These are phyloP conservation scores for Tylopilus cervinicoccineus DNA, from an alignment of 768 basidiomycete genomes.

Conservation along the genomic window DNA sequence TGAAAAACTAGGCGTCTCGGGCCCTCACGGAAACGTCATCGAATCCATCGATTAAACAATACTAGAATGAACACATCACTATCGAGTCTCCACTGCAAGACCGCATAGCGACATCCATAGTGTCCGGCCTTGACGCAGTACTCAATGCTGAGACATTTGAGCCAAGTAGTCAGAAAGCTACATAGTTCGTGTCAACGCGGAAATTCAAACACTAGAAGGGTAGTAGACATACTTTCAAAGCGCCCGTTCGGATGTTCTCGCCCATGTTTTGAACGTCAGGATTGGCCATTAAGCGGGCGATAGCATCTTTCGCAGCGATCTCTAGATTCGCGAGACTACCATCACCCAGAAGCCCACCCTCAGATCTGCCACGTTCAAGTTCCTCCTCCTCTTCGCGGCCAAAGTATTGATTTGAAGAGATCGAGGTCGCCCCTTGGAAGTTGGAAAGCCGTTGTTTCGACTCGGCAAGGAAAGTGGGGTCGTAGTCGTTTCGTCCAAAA, in stretches of 20 bases:
- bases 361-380: slow-evolving; percentile 39
- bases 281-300: slow-evolving; percentile 71
- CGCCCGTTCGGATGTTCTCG: slow-evolving; percentile 74
- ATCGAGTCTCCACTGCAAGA: slow-evolving; percentile 1
- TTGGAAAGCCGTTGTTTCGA: slow-evolving; percentile 76
- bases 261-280: slow-evolving; percentile 85
- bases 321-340: slow-evolving; percentile 53
- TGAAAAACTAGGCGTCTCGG: slow-evolving; percentile 4
- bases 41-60: slow-evolving; percentile 14
- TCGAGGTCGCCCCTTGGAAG: slow-evolving; percentile 90
- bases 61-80: slow-evolving; percentile 4
- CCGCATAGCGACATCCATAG: background rate
- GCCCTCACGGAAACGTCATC: background rate
- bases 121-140: background rate
- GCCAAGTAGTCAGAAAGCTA: slow-evolving; percentile 67
- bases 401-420: slow-evolving; percentile 96
- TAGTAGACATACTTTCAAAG: slow-evolving; percentile 62
- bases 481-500: slow-evolving; percentile 88
- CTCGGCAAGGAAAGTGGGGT: slow-evolving; percentile 64
- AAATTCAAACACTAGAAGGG: background rate
- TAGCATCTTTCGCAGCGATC: slow-evolving; percentile 68
- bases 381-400: slow-evolving; percentile 81
- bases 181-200: slow-evolving; percentile 1
- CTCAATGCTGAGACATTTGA: slow-evolving; percentile 53
- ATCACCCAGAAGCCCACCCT: slow-evolving; percentile 52